Evolutionary conservation across 805 yeast genomes (phyloP), one percentile per base, ranked within the genome.

Genomic region (Candida adriatica): DNA sequence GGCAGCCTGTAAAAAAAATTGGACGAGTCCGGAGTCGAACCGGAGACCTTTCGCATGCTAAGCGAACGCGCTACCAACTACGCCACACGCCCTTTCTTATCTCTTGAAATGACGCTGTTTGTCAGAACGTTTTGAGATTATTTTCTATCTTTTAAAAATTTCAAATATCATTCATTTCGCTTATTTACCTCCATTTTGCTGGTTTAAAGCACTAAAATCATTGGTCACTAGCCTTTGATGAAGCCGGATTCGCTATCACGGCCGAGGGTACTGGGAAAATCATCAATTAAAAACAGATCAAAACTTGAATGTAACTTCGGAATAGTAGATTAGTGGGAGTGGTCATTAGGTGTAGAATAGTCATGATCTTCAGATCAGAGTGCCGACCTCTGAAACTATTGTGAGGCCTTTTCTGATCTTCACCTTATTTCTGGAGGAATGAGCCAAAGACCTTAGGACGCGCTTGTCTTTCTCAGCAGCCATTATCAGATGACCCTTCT

Each of bases 11-110:
- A 13, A 23, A 23, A 56, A 36, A 38, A 57, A 39, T n/a, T 73
- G 79, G 79, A 73, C 79, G 75, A 73, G 78, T 70, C 73, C 72
- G 79, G 79, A 73, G 66, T 73, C 75, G 80, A 73, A 72, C 79
- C 79, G 73, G 73, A 72, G 80, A 74, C 81, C 79, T 74, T 72
- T 72, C 76, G 73, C 80, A 73, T 73, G 79, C 79, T 72, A 74
- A 73, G 80, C 73, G 75, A 71, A 70, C 80, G 80, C 80, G 80
- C 80, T 74, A 74, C 81, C 80, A 72, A 75, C 81, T 74, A 70
- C 81, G 80, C 80, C 81, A 74, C 79, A 74, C 75, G 79, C 81
- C 80, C 80, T 13, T 27, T n/a, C 13, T 9, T n/a, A 15, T 8
- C 7, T 7, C 25, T 19, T 23, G 25, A 9, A 23, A 23, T n/a